Evolutionary conservation across 1,284 basidiomycete genomes (phyloP).

Genomic region (Leucocoprinus gongylophorus): DNA sequence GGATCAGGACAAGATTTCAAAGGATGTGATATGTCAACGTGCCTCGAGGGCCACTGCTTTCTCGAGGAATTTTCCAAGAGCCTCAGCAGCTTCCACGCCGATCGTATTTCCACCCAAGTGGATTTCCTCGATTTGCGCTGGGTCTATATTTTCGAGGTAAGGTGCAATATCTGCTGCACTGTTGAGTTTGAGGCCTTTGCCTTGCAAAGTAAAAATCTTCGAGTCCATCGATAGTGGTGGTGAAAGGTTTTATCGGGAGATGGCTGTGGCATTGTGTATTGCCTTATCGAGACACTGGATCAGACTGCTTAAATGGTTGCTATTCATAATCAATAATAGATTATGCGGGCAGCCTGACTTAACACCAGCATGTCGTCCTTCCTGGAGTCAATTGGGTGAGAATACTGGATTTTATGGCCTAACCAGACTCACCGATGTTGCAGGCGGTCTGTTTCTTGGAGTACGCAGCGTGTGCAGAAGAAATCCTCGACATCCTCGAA

Average conservation of each 20-base stretch:
- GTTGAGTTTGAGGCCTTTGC: constrained; percentile 80
- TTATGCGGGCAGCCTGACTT: background rate
- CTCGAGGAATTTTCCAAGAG: constrained; percentile 76
- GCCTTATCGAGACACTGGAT: constrained; percentile 3
- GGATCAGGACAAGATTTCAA: background rate
- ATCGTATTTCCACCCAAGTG: constrained; percentile 96
- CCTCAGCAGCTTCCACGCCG: constrained; percentile 86
- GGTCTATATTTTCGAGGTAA: constrained; percentile 63
- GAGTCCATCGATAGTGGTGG: constrained; percentile 9
- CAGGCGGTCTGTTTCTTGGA: constrained; percentile 10
- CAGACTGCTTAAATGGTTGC: background rate
- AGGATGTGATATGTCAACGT: constrained; percentile 11
- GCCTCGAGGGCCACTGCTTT: constrained; percentile 73
- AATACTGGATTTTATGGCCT: background rate
- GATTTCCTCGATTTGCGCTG: constrained; percentile 74
- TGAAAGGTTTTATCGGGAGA: background rate
- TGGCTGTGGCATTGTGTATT: background rate
- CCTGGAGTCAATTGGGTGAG: constrained; percentile 5
- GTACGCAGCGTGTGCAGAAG: constrained; percentile 4
- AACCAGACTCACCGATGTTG: background rate
- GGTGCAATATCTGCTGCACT: constrained; percentile 75
- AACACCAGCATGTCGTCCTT: constrained; percentile 9
- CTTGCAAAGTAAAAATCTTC: constrained; percentile 50
- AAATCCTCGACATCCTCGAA: background rate
- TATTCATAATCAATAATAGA: too few species aligned